These are phyloP conservation scores for Tulasnella sp. DNA, from an alignment of 768 basidiomycete species.

Conservation along the genomic window DNA sequence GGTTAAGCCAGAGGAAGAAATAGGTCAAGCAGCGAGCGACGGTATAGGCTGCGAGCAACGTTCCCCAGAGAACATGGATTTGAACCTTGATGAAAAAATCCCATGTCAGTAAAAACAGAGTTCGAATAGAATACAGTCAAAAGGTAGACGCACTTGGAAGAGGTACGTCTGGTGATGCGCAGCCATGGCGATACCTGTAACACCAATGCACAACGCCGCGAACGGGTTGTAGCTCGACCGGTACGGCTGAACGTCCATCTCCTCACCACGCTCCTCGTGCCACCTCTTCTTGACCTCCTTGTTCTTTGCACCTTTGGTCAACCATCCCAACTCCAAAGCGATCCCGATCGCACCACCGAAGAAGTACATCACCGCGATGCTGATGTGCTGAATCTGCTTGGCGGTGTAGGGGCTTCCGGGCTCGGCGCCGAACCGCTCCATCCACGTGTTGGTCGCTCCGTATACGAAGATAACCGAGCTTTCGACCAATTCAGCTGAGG, in stretches of 20 bases:
- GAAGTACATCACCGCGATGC: constrained; percentile 77
- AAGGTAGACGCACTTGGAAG: constrained; percentile 59
- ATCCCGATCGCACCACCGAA: constrained; percentile 87
- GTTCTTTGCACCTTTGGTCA: background rate
- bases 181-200: constrained; percentile 90
- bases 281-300: background rate
- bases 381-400: constrained; percentile 90
- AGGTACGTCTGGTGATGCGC: constrained; percentile 86
- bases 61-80: constrained; percentile 89
- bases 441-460: constrained; percentile 90
- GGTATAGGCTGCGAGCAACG: constrained; percentile 71
- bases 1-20: constrained; percentile 87
- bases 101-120: background rate
- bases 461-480: constrained; percentile 80
- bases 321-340: constrained; percentile 70
- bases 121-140: background rate
- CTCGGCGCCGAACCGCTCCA: constrained; percentile 87
- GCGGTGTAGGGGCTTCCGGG: constrained; percentile 81
- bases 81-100: constrained; percentile 54
- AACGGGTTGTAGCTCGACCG: constrained; percentile 82
- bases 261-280: background rate
- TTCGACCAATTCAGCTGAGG: constrained; percentile 73
- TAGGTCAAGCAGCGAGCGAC: constrained; percentile 83
- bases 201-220: constrained; percentile 88
- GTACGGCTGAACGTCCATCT: constrained; percentile 45